Conservation (phyloP, 169 alveolate genomes). For the Cryptosporidium parvum region DNA sequence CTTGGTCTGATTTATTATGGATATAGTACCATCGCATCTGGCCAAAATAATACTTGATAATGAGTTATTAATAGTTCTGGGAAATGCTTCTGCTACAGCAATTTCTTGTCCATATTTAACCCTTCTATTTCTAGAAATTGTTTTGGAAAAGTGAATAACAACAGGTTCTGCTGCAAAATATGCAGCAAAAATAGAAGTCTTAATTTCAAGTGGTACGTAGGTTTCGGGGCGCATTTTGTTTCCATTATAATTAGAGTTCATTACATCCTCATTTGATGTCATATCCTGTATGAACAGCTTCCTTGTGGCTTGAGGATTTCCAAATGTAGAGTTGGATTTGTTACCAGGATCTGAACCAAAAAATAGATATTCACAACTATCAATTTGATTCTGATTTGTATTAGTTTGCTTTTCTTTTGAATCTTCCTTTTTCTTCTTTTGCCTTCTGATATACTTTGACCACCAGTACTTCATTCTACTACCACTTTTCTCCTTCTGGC, state of each 20-base stretch:
- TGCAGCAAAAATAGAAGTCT: slow-evolving; percentile 68
- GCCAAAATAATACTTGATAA: slow-evolving; percentile 38
- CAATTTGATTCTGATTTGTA: not conserved
- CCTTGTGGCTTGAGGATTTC: not conserved
- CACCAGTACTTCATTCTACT: slow-evolving; percentile 28
- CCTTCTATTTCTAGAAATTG: slow-evolving; percentile 61
- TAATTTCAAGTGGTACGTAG: slow-evolving; percentile 49
- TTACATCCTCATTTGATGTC: not conserved
- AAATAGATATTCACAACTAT: slow-evolving; percentile 33
- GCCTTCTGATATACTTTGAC: slow-evolving; percentile 23
- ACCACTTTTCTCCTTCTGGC: not conserved
- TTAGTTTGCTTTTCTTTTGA: not conserved
- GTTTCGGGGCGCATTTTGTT: slow-evolving; percentile 33
- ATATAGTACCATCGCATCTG: slow-evolving; percentile 74
- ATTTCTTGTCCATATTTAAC: slow-evolving; percentile 74
- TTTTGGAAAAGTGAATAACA: slow-evolving; percentile 58
- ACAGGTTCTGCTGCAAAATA: slow-evolving; percentile 70
- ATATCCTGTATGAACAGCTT: not conserved
- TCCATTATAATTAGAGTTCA: slow-evolving; percentile 2
- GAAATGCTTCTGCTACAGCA: slow-evolving; percentile 39
- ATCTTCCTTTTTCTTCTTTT: slow-evolving; percentile 28
- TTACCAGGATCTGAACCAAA: slow-evolving; percentile 21
- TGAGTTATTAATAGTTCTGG: slow-evolving; percentile 33
- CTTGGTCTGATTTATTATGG: slow-evolving; percentile 61
- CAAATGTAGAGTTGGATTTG: not conserved